Evolutionary conservation across 2,329 filamentous ascomycete species (phyloP), one percentile per base, ranked within the genome.

Genomic region (Exutisphaerella laricina): DNA sequence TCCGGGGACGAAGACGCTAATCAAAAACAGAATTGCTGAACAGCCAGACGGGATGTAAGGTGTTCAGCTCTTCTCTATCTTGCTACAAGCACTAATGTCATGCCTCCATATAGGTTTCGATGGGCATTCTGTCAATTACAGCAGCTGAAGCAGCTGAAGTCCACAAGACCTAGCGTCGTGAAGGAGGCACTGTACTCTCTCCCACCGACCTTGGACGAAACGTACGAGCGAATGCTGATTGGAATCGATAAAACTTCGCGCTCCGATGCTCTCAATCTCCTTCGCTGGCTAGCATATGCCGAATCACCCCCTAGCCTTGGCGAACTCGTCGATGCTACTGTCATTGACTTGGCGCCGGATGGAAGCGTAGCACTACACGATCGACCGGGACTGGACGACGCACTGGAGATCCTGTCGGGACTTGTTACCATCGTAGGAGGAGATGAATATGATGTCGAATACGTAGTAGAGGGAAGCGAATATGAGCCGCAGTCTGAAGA

Each of bases 51-150:
- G 56, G 37, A 57, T 59, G 57, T 58, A 43, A 43, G 55, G 26
- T 20, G 12, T 17, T 23, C 23, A 17, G n/a, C 22, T 10, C 22
- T 12, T 30, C 5, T 10, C 12, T n/a, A 14, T 30, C 28, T 5
- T 10, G 10, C 6, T 28, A 26, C n/a, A 6, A 13, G 17, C 38
- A 7, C 16, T 36, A 37, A 14, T n/a, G 4, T 14, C 6, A 16
- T 12, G 18, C 26, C 13, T 32, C 10, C 29, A n/a, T n/a, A n/a
- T n/a, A 60, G 56, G 57, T 60, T 60, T 31, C 37, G 57, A 28
- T 60, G 55, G 55, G 57, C 42, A 10, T 51, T 34, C 34, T 58
- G 55, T 23, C 54, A 59, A 41, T 26, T 59, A 23, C 41, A 58
- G 18, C 51, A 48, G 47, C 48, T 60, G 14, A 49, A 51, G 29